These are phyloP conservation scores for Postia placenta DNA, from an alignment of 768 basidiomycete species.

Conservation along the genomic window DNA sequence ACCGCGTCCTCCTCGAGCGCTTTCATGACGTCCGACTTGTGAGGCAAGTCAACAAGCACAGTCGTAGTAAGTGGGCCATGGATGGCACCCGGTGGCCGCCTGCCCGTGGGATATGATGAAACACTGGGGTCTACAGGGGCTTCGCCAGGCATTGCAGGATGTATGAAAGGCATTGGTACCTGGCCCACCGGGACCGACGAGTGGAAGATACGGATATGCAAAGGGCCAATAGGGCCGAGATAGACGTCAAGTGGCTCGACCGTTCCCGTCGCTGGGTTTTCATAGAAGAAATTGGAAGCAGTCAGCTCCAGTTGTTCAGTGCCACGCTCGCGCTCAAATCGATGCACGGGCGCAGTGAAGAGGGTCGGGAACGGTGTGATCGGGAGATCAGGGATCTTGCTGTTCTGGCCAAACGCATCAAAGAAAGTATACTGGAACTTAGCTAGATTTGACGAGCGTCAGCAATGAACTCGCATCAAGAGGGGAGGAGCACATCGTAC, in stretches of 20 bases:
- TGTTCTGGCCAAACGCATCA: conserved; percentile 79
- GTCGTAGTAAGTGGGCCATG: conserved; percentile 62
- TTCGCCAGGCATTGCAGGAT: too few species aligned
- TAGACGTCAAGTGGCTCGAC: conserved; percentile 82
- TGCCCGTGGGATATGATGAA: conserved; percentile 5
- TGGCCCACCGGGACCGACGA: conserved; percentile 57
- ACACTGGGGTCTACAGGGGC: conserved; percentile 20
- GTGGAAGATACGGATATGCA: conserved; percentile 72
- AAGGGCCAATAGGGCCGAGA: conserved; percentile 84
- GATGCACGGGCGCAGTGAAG: conserved; percentile 73
- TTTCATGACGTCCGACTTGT: conserved; percentile 67
- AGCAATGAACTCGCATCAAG: conserved; percentile 4
- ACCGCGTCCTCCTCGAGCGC: conserved; percentile 69
- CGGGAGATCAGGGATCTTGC: conserved; percentile 66
- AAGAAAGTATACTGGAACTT: conserved; percentile 96
- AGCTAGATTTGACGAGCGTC: conserved; percentile 37
- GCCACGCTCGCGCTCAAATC: conserved; percentile 20
- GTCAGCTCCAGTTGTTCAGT: conserved; percentile 81
- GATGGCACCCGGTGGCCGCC: not conserved
- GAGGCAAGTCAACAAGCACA: conserved; percentile 82
- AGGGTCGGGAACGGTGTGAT: conserved; percentile 90
- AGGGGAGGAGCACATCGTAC: conserved; percentile 41
- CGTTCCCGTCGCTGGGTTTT: conserved; percentile 56
- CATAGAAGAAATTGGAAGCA: conserved; percentile 84
- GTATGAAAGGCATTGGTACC: conserved; percentile 52